These are phyloP conservation scores for Russula sp. DNA, from an alignment of 768 basidiomycete species.

Conservation along the genomic window DNA sequence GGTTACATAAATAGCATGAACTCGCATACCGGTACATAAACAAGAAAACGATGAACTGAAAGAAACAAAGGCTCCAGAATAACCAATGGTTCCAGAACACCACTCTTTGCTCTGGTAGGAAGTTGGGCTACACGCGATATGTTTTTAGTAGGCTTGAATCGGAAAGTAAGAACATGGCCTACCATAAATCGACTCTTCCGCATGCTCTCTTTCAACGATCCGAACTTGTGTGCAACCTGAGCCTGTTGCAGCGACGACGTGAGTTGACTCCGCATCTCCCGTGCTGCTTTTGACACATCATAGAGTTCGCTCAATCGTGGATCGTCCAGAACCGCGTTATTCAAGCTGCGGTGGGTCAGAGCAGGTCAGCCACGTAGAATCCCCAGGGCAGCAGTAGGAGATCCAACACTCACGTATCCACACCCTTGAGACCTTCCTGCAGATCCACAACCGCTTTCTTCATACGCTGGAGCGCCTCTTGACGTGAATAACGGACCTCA, in stretches of 20 bases:
- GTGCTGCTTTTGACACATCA: slow-evolving; percentile 44
- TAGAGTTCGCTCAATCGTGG: slow-evolving; percentile 44
- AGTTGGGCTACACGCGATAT: slow-evolving; percentile 16
- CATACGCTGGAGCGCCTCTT: slow-evolving; percentile 51
- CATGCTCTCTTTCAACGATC: slow-evolving; percentile 32
- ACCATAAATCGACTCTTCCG: slow-evolving; percentile 35
- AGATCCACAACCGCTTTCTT: slow-evolving; percentile 52
- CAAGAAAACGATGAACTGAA: slow-evolving; percentile 42
- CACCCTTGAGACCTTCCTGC: slow-evolving; percentile 45
- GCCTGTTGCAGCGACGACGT: slow-evolving; percentile 36
- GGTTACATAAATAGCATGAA: not conserved
- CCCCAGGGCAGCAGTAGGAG: not conserved
- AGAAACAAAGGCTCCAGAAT: slow-evolving; percentile 31
- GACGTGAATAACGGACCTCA: slow-evolving; percentile 31
- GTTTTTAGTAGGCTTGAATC: not conserved
- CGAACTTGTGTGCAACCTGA: slow-evolving; percentile 29
- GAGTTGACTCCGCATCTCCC: slow-evolving; percentile 42
- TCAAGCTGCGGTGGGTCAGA: slow-evolving; percentile 29
- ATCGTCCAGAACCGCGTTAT: slow-evolving; percentile 33
- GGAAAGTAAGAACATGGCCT: slow-evolving; percentile 19
- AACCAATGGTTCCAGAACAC: slow-evolving; percentile 27
- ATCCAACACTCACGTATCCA: slow-evolving; percentile 43
- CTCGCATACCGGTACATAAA: slow-evolving; percentile 51
- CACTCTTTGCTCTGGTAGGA: slow-evolving; percentile 13
- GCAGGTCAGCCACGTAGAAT: slow-evolving; percentile 10